Evolutionary conservation across 441 rosid species (phyloP), one percentile per base, ranked within the genome.

Genomic region (Kokia cookei): DNA sequence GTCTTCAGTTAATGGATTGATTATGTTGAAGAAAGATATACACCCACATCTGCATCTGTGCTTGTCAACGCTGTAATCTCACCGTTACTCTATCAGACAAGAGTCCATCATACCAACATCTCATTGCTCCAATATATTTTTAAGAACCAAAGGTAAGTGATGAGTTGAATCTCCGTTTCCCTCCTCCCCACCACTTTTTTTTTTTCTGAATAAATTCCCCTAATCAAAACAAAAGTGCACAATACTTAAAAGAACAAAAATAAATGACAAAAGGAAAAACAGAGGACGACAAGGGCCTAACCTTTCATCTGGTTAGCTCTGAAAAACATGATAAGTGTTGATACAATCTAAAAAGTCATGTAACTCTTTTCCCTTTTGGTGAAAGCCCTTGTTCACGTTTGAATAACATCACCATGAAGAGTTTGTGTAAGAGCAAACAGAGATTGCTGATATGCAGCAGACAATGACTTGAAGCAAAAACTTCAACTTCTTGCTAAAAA

Each of bases 141-240:
- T 0, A 69, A 17, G 61, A 51, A 51, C 45, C 47, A 65, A 65
- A 35, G 12, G 24, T 68, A 15, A 43, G 9, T n/a, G 32, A 57
- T 57, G 14, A 69, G 61, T 51, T 51, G 12, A 15, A n/a, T 11
- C 15, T 9, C 1, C 19, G 7, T 17, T 6, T 10, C 19, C 13
- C 26, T 43, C n/a, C 45, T 42, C 45, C 45, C 3, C 45, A 42
- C 45, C 45, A 42, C 45, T 0, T 42, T 26, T 26, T 42, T 26
- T 26, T 37, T 5, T 14, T n/a, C 4, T 17, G 48, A 53, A 69
- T 17, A 35, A 69, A 51, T 51, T 69, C 60, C 47, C 72, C 29
- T 53, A 53, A 10, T 32, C 42, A 53, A 69, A n/a, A 32, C n/a
- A 69, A 69, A 42, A 69, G 42, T 69, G 72, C 72, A 69, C 72